Evolutionary conservation across 108 stramenopile genomes (phyloP).

Genomic region (Aurantiochytrium sp.): DNA sequence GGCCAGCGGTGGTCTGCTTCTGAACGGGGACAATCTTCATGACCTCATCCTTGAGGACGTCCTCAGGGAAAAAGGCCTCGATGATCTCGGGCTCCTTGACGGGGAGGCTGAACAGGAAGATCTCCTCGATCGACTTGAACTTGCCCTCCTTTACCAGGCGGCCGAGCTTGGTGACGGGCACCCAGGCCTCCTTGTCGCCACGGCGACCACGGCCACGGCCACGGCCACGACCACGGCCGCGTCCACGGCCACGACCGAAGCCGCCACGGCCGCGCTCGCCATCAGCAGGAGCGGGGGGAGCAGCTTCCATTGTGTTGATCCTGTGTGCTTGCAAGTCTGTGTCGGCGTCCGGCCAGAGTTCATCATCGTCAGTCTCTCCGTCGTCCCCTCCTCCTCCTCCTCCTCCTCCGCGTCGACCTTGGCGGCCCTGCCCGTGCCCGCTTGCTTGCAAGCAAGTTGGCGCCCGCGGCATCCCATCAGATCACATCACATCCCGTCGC

Average conservation of each 20-base stretch:
- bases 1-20: conserved; percentile 98
- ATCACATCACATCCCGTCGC: too few species aligned
- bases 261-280: conserved; percentile 49
- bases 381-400: too few species aligned
- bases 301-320: neutral
- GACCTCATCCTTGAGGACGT: conserved; percentile 98
- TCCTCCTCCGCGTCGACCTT: too few species aligned
- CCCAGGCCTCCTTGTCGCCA: conserved; percentile 82
- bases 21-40: conserved; percentile 99
- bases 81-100: conserved; percentile 99
- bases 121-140: conserved; percentile 96
- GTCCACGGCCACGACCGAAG: conserved; percentile 48
- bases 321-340: too few species aligned
- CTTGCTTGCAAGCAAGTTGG: too few species aligned
- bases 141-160: conserved; percentile 99
- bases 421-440: too few species aligned
- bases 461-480: too few species aligned
- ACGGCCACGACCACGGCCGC: conserved; percentile 61
- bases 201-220: conserved; percentile 81
- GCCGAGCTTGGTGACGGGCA: conserved; percentile 99
- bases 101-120: conserved; percentile 97
- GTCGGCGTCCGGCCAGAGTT: too few species aligned
- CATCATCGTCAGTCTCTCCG: too few species aligned
- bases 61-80: conserved; percentile 85
- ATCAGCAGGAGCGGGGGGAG: neutral